Evolutionary conservation across 179 eudicot species (phyloP).

Genomic region (Actinidia polygama): DNA sequence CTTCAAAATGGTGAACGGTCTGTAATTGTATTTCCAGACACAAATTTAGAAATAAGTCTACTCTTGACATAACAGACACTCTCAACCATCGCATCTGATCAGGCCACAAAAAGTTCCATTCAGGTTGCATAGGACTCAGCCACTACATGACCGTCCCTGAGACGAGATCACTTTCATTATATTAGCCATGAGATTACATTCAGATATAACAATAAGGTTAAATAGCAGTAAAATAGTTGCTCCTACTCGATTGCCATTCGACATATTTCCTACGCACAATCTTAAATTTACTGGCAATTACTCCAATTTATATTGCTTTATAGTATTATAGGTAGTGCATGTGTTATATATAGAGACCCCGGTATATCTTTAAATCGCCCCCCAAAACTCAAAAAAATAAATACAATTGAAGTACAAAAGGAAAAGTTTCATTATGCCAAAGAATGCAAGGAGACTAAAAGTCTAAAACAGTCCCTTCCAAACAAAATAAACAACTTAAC

Average conservation of each 20-base stretch:
- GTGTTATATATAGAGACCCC: too few relatives aligned
- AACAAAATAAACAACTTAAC: too few relatives aligned
- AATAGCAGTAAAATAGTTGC: neutral
- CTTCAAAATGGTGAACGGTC: neutral
- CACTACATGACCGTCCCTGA: slow-evolving; percentile 38
- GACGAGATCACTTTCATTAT: slow-evolving; percentile 1
- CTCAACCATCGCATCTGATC: neutral
- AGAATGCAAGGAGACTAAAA: too few relatives aligned
- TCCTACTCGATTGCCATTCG: too few relatives aligned
- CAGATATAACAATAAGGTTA: neutral
- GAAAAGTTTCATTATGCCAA: too few relatives aligned
- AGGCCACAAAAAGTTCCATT: neutral
- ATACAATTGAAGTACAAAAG: too few relatives aligned
- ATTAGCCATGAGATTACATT: neutral
- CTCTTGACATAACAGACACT: neutral
- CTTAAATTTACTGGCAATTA: too few relatives aligned
- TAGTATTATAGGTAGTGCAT: neutral
- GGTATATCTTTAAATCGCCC: neutral
- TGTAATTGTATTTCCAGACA: neutral
- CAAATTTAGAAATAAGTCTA: neutral
- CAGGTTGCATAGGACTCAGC: slow-evolving; percentile 20
- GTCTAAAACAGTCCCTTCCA: too few relatives aligned
- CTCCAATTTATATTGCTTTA: neutral
- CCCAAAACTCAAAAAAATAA: neutral
- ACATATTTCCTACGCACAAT: too few relatives aligned